phyloP scores from a whole-genome alignment of 2,329 filamentous ascomycete genomes.

The Sphaerulina vaccinii region DNA sequence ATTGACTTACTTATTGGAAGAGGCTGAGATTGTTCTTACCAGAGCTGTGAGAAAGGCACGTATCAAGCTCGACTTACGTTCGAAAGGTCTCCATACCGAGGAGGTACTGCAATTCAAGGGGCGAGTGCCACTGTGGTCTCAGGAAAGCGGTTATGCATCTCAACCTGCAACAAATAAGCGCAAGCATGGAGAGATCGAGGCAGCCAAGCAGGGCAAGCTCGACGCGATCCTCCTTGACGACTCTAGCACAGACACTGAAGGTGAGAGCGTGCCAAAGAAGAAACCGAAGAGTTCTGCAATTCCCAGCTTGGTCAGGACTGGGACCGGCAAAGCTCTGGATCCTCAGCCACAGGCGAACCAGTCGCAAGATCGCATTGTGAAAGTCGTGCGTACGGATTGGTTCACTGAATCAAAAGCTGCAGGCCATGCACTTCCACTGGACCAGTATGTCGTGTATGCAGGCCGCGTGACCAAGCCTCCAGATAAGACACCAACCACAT shows the following conservation, averaged over 20 bases:
- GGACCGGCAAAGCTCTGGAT: not conserved
- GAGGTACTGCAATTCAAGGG: conserved; percentile 5
- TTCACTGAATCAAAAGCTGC: conserved; percentile 48
- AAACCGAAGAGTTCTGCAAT: not conserved
- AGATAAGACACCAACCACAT: conserved; percentile 22
- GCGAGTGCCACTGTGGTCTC: not conserved
- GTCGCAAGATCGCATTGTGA: conserved; percentile 40
- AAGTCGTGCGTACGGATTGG: conserved; percentile 57
- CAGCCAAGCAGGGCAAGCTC: conserved; percentile 8
- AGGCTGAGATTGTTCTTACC: conserved; percentile 73
- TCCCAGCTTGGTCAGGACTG: not conserved
- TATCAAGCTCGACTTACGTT: conserved; percentile 74
- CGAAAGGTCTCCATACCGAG: conserved; percentile 59
- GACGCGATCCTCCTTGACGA: conserved; percentile 27
- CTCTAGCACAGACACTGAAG: conserved; percentile 40
- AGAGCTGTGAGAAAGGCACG: conserved; percentile 68
- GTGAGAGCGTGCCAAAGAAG: conserved; percentile 21
- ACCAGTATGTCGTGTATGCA: conserved; percentile 53
- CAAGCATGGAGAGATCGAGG: conserved; percentile 7
- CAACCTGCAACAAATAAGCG: conserved; percentile 13
- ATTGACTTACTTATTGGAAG: conserved; percentile 68
- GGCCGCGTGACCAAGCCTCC: conserved; percentile 47
- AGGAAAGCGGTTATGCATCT: not conserved
- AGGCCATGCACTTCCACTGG: conserved; percentile 46
- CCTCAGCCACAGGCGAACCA: not conserved